Evolutionary conservation across 2,329 filamentous ascomycete genomes (phyloP), one percentile per base, ranked within the genome.

Genomic region (Rachicladosporium sp.): DNA sequence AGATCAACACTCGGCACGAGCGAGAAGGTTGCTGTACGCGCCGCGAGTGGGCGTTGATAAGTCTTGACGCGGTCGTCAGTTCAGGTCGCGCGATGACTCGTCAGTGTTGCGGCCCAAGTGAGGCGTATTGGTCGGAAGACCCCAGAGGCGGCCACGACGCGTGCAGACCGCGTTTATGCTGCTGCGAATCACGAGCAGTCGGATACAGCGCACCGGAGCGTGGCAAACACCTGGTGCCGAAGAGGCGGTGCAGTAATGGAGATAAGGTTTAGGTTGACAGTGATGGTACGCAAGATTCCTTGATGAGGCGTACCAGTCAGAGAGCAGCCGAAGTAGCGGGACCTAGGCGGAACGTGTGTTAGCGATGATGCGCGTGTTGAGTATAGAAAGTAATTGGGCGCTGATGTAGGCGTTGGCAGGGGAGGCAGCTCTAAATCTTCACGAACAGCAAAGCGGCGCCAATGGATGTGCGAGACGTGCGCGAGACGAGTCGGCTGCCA

Each of bases 381-480:
- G 40, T 43, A 41, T 47, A 48, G 41, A 42, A 43, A 49, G 44
- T 47, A 50, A 52, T 51, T 51, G 50, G 50, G 43, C 46, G 46
- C 39, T 45, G 37, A 43, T 35, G 37, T 41, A 29, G 43, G 42
- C 48, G 42, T 46, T 43, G 37, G 33, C 37, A 43, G 46, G 39
- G 44, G 48, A 44, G 39, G 42, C 42, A 45, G 50, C 50, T 49
- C 43, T 35, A 44, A 41, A 38, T 43, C 42, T 46, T 43, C 46
- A 43, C 38, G 48, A 51, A 49, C 52, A 52, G 43, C 49, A 46
- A 44, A 54, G 49, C 46, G 37, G 39, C 33, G 46, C 50, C 46
- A 46, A 45, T 49, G 42, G 46, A 44, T 34, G 31, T 15, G 15
- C 13, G 31, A 33, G 31, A 33, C 10, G 31, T 33, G 9, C 36